Conservation (phyloP, 108 stramenopile genomes). For the Pelagomonas calceolata region DNA sequence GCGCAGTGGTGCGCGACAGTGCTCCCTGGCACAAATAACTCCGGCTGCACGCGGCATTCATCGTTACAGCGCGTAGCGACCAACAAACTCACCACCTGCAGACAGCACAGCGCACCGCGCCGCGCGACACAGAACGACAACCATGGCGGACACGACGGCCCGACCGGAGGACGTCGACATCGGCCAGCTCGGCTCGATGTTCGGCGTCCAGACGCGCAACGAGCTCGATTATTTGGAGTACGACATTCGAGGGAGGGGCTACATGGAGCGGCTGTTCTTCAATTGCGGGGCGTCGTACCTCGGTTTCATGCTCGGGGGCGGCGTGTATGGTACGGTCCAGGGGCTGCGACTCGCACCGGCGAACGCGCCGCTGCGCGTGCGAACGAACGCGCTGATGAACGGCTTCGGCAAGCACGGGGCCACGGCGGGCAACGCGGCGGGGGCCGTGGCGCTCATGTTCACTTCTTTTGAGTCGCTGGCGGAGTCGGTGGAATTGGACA, state of each 20-base stretch:
- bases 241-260: constrained; percentile 5
- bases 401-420: constrained; percentile 11
- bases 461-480: constrained; percentile 4
- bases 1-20: no score
- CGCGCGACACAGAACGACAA: no score
- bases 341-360: constrained; percentile 1
- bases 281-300: constrained; percentile 12
- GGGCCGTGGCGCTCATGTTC: constrained; percentile 14
- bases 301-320: constrained; percentile 1
- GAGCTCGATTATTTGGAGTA: constrained; percentile 3
- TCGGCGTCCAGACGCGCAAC: not conserved
- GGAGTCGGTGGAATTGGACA: constrained; percentile 6
- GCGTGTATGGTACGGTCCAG: constrained; percentile 9
- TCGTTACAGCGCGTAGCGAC: no score
- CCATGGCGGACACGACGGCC: no score
- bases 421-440: constrained; percentile 7
- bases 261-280: constrained; percentile 11
- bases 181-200: not conserved
- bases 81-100: no score
- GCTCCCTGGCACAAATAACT: no score
- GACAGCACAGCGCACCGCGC: no score
- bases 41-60: no score
- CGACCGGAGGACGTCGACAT: not conserved
- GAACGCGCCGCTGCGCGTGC: constrained; percentile 2
- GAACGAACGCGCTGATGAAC: constrained; percentile 9